Evolutionary conservation across 148 eudicot species (phyloP).

Genomic region (Rhododendron griersonianum): DNA sequence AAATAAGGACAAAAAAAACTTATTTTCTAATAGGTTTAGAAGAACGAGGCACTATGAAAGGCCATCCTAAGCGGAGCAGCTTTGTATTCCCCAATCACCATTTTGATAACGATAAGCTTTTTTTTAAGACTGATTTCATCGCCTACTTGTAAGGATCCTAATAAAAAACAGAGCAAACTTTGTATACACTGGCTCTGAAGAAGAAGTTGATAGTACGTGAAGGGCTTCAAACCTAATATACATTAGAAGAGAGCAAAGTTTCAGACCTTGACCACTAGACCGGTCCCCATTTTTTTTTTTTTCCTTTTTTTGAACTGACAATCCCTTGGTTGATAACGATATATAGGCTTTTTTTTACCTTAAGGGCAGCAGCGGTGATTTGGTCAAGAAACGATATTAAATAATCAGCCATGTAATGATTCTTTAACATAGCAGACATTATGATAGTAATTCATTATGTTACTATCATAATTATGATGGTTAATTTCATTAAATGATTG

Average conservation of each 20-base stretch:
- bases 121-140: no score
- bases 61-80: not conserved
- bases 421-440: not conserved
- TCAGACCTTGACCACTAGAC: no score
- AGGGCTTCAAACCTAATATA: no score
- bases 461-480: not conserved
- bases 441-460: not conserved
- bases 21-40: no score
- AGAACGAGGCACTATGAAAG: not conserved
- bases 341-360: no score
- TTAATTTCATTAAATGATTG: not conserved
- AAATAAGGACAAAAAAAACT: no score
- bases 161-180: not conserved
- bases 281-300: no score
- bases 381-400: constrained; percentile 4
- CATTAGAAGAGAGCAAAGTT: no score
- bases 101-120: not conserved
- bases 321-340: no score
- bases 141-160: no score
- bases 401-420: not conserved
- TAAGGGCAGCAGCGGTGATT: not conserved
- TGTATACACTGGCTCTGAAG: no score
- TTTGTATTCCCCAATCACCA: not conserved
- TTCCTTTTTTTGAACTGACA: no score
- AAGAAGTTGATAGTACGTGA: not conserved